A percentile compares a stretch with the other conserved stretches of the same genome.
phyloP scores from a whole-genome alignment of 495 filamentous ascomycete species.

The Trichocladium uniseriatum region DNA sequence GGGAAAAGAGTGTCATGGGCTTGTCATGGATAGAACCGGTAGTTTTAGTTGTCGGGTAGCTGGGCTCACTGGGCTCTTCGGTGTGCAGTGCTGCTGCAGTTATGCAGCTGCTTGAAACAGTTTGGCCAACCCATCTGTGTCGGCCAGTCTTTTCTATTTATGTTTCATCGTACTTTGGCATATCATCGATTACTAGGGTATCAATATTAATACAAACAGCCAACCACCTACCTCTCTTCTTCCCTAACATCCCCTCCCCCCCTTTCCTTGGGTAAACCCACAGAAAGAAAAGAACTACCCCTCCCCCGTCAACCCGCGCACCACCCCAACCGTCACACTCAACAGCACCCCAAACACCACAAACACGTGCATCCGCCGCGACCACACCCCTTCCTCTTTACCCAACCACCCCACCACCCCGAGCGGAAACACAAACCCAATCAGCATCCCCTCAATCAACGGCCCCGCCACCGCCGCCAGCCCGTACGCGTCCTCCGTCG shows the following conservation, averaged over 20 bases:
- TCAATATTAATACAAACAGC: neutral
- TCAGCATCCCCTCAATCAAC: conserved; percentile 76
- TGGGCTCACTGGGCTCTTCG: too few species aligned
- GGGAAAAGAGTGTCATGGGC: too few species aligned
- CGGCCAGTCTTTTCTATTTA: too few species aligned
- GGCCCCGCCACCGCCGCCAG: conserved; percentile 56
- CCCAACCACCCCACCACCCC: conserved; percentile 76
- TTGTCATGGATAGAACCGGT: too few species aligned
- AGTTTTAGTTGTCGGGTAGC: too few species aligned
- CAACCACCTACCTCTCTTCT: neutral
- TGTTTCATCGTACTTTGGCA: too few species aligned
- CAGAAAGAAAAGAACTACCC: too few species aligned
- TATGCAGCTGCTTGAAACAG: too few species aligned
- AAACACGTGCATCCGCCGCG: conserved; percentile 68
- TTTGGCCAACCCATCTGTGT: too few species aligned
- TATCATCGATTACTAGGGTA: neutral
- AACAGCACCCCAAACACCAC: conserved; percentile 68
- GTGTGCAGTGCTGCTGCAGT: too few species aligned
- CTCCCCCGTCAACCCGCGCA: conserved; percentile 30
- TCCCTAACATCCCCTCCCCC: neutral
- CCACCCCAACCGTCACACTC: conserved; percentile 33
- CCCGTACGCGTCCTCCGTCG: conserved; percentile 33
- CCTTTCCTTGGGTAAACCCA: neutral
- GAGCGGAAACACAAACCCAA: conserved; percentile 91
- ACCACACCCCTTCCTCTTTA: conserved; percentile 84